Evolutionary conservation across 148 eudicot species (phyloP).

Genomic region (Silene latifolia): DNA sequence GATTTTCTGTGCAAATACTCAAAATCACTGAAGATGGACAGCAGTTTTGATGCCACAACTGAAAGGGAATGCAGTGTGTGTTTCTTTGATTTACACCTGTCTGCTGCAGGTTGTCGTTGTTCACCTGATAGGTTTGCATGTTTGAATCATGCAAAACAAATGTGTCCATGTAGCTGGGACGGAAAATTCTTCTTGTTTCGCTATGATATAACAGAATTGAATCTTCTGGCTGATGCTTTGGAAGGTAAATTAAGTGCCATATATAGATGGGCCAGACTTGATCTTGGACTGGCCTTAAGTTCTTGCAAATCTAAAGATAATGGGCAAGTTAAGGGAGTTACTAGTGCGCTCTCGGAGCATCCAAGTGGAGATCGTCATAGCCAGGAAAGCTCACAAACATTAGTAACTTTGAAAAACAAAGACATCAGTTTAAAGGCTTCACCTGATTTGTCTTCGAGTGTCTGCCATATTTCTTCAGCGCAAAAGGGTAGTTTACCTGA

Average conservation of each 20-base stretch:
- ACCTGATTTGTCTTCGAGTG: constrained; percentile 26
- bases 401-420: constrained; percentile 28
- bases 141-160: constrained; percentile 84
- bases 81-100: constrained; percentile 83
- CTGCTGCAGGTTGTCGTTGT: constrained; percentile 91
- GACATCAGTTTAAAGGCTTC: constrained; percentile 24
- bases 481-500: constrained; percentile 35
- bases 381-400: constrained; percentile 27
- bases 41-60: constrained; percentile 65
- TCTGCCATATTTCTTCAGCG: constrained; percentile 23
- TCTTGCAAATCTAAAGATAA: constrained; percentile 53
- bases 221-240: constrained; percentile 84
- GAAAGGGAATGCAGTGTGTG: constrained; percentile 97
- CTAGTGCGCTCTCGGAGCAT: constrained; percentile 31
- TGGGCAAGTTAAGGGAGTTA: constrained; percentile 28
- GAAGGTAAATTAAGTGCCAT: constrained; percentile 93
- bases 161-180: constrained; percentile 81
- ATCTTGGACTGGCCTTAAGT: constrained; percentile 81
- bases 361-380: constrained; percentile 31
- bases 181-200: constrained; percentile 81
- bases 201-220: constrained; percentile 65
- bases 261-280: constrained; percentile 87
- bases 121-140: constrained; percentile 86
- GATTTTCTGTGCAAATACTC: constrained; percentile 76
- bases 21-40: constrained; percentile 75